A percentile compares a stretch with the other conserved stretches of the same genome.
Conservation (phyloP, 129 eudicot species). For the Flaveria robusta region DNA sequence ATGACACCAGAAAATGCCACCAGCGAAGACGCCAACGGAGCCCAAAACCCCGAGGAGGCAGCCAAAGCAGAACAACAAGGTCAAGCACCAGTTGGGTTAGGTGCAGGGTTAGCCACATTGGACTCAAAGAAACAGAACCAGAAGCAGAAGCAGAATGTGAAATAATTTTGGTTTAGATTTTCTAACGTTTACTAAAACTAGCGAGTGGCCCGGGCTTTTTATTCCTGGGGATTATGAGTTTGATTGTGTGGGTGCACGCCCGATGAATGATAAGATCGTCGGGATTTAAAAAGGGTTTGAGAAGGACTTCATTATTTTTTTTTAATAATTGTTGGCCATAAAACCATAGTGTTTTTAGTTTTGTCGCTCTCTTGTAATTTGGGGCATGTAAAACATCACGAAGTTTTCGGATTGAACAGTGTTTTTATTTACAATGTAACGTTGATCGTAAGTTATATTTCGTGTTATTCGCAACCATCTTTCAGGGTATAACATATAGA, state of each 20-base stretch:
- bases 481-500: too few species aligned
- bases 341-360: constrained; percentile 16
- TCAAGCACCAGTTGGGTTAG: constrained; percentile 75
- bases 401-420: constrained; percentile 22
- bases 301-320: constrained; percentile 32
- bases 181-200: constrained; percentile 31
- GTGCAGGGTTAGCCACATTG: constrained; percentile 67
- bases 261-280: constrained; percentile 8
- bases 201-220: constrained; percentile 4
- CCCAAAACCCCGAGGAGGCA: constrained; percentile 32
- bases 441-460: too few species aligned
- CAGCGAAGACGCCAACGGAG: constrained; percentile 39
- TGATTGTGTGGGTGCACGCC: constrained; percentile 23
- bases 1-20: constrained; percentile 42
- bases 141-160: constrained; percentile 29
- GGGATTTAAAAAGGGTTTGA: constrained; percentile 22
- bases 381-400: constrained; percentile 36
- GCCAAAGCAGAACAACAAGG: constrained; percentile 37
- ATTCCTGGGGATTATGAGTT: constrained; percentile 21
- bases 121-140: constrained; percentile 68
- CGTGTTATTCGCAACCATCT: too few species aligned
- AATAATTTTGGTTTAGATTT: constrained; percentile 23
- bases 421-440: constrained; percentile 2
- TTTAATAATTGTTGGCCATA: constrained; percentile 36
- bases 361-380: constrained; percentile 24